phyloP scores from a whole-genome alignment of 2,329 filamentous ascomycete species.

The Calonectria fujianensis region DNA sequence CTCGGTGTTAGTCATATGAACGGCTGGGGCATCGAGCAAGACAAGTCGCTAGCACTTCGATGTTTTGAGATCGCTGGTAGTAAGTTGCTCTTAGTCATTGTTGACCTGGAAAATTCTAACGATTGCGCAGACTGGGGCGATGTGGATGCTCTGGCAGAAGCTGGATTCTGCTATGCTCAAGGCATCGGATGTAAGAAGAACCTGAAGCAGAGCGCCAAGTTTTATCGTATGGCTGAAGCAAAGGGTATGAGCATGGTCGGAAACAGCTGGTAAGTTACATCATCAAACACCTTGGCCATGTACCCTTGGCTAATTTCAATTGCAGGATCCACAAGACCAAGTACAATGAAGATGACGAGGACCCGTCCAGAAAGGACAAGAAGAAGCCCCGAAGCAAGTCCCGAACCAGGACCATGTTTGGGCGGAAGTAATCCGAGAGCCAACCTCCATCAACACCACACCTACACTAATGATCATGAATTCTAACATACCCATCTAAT shows the following conservation, averaged over 20 bases:
- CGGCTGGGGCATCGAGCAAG: constrained; percentile 96
- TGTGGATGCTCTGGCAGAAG: constrained; percentile 93
- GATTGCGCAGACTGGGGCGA: constrained; percentile 86
- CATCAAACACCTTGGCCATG: neutral
- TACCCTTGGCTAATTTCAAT: constrained; percentile 29
- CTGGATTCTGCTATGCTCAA: constrained; percentile 96
- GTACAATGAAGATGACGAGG: constrained; percentile 81
- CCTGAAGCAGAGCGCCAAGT: constrained; percentile 92
- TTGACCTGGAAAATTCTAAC: constrained; percentile 44
- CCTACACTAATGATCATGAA: constrained; percentile 57
- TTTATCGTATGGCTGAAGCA: constrained; percentile 92
- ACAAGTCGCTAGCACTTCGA: constrained; percentile 88
- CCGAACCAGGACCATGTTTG: constrained; percentile 83
- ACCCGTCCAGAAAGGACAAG: constrained; percentile 66
- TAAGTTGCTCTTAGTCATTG: constrained; percentile 61
- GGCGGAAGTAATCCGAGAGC: constrained; percentile 61
- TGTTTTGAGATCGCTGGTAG: constrained; percentile 97
- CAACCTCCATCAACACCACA: constrained; percentile 38
- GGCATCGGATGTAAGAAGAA: constrained; percentile 97
- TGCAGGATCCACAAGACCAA: constrained; percentile 96
- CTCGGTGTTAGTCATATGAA: constrained; percentile 98
- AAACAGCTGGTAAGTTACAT: constrained; percentile 91
- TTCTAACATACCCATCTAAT: constrained; percentile 57
- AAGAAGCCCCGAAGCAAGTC: constrained; percentile 86
- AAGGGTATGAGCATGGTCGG: constrained; percentile 98